phyloP scores from a whole-genome alignment of 2,329 filamentous ascomycete genomes.

The Alternaria arborescens region DNA sequence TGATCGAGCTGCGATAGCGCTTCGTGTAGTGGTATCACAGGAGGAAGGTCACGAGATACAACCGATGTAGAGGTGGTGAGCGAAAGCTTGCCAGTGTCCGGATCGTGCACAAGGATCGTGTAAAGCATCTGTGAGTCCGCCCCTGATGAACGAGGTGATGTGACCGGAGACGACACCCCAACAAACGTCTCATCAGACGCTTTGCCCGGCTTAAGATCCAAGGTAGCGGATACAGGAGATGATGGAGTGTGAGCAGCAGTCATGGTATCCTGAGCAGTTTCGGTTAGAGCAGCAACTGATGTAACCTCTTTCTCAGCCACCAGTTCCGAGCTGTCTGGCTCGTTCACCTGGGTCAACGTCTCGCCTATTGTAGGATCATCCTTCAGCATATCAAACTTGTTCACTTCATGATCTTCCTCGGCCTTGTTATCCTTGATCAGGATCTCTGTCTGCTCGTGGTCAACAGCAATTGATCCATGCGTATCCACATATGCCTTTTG shows the following conservation, averaged over 20 bases:
- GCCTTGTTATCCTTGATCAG: constrained; percentile 1
- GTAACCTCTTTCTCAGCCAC: not conserved
- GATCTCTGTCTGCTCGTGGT: constrained; percentile 30
- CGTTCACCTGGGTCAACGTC: not conserved
- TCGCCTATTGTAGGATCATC: constrained; percentile 17
- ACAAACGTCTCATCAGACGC: not conserved
- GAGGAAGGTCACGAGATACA: constrained; percentile 24
- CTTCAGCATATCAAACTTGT: constrained; percentile 23
- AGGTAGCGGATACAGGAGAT: not conserved
- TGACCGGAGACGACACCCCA: not conserved
- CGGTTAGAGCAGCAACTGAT: not conserved
- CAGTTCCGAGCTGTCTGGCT: not conserved
- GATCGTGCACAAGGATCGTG: constrained; percentile 40
- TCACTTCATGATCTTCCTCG: constrained; percentile 1
- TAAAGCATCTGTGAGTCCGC: constrained; percentile 24
- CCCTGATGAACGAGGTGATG: not conserved
- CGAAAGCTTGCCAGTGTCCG: constrained; percentile 34
- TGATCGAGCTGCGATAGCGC: constrained; percentile 39
- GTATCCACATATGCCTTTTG: constrained; percentile 39
- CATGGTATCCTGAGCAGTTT: not conserved
- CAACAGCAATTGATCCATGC: constrained; percentile 34
- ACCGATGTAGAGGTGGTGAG: constrained; percentile 35
- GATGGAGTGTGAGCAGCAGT: not conserved
- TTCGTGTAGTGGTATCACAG: constrained; percentile 36
- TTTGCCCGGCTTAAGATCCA: not conserved